Conservation (phyloP, 495 filamentous ascomycete species). For the Schizothecium vesticola region DNA sequence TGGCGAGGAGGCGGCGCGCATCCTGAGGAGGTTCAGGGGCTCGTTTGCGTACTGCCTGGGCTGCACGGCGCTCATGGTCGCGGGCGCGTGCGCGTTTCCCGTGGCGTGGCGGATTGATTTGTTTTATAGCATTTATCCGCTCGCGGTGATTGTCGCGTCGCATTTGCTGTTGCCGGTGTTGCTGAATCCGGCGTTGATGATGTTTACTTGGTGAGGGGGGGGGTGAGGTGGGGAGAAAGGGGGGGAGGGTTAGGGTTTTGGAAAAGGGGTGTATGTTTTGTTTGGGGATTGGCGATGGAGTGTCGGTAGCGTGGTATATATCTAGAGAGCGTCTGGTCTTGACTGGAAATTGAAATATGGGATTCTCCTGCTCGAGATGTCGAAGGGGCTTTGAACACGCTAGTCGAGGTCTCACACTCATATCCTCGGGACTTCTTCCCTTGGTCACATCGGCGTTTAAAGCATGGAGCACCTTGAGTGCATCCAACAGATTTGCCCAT, state of each 20-base stretch:
- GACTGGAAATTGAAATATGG: background rate
- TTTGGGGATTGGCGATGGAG: background rate
- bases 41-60: slow-evolving; percentile 53
- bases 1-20: slow-evolving; percentile 53
- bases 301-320: background rate
- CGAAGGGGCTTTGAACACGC: no score
- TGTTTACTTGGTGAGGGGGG: slow-evolving; percentile 53
- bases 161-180: slow-evolving; percentile 58
- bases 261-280: background rate
- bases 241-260: background rate
- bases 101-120: slow-evolving; percentile 50
- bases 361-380: no score
- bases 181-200: slow-evolving; percentile 62
- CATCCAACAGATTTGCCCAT: no score
- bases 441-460: no score
- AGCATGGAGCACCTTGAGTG: no score
- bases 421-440: no score
- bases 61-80: slow-evolving; percentile 44
- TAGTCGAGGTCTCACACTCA: no score
- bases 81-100: slow-evolving; percentile 41
- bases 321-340: background rate
- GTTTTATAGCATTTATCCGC: slow-evolving; percentile 55
- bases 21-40: slow-evolving; percentile 53
- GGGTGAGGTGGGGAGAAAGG: background rate
- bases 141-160: slow-evolving; percentile 45